Evolutionary conservation across 192 early-diverging fungal genomes (phyloP).

Genomic region (Rhizophlyctis rosea): DNA sequence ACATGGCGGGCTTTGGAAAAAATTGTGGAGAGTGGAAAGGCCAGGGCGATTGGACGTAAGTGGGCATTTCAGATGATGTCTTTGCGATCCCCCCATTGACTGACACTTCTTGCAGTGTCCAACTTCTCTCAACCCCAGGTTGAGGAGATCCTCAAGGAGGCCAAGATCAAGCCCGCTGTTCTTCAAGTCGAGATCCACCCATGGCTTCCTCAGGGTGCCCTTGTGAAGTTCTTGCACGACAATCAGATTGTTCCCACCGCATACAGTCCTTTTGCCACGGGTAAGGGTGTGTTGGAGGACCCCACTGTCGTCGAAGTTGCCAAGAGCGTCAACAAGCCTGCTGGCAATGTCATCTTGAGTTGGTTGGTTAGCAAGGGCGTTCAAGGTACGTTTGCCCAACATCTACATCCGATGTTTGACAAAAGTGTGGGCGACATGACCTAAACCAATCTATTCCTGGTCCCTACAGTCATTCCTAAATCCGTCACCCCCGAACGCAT

Average conservation of each 20-base stretch:
- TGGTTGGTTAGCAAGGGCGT: constrained; percentile 73
- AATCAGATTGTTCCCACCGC: constrained; percentile 74
- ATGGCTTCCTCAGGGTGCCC: constrained; percentile 62
- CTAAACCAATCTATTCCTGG: too few species aligned
- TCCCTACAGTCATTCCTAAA: too few species aligned
- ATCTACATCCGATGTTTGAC: too few species aligned
- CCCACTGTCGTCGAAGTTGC: constrained; percentile 60
- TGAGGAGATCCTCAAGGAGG: constrained; percentile 59
- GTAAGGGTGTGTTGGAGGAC: constrained; percentile 25
- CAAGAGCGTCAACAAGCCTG: constrained; percentile 55
- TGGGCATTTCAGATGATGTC: too few species aligned
- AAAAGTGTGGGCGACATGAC: too few species aligned
- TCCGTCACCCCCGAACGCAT: constrained; percentile 67
- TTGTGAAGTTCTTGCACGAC: constrained; percentile 68
- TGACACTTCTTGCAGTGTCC: too few species aligned
- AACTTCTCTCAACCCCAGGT: too few species aligned
- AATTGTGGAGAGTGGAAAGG: constrained; percentile 68
- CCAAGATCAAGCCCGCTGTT: constrained; percentile 72
- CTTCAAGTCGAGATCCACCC: constrained; percentile 90
- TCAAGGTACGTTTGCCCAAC: constrained; percentile 69
- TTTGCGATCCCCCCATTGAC: too few species aligned
- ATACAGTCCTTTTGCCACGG: constrained; percentile 78
- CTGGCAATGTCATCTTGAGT: constrained; percentile 72
- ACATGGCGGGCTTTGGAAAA: constrained; percentile 85
- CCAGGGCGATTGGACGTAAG: constrained; percentile 77